phyloP scores from a whole-genome alignment of 768 basidiomycete genomes.

The Pleurotus platypus region DNA sequence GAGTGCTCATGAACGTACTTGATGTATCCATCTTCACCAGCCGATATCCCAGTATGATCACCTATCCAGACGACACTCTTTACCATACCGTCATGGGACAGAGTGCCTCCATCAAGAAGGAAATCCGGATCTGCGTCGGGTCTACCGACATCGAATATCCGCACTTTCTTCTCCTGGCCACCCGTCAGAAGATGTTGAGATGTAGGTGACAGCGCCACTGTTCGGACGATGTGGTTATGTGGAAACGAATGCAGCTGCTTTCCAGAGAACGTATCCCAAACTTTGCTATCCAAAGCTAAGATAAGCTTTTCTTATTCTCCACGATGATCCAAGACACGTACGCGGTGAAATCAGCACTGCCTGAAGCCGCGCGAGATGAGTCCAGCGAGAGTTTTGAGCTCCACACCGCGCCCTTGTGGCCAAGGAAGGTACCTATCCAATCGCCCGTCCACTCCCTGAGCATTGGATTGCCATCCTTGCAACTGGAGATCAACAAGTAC shows the following conservation, averaged over 20 bases:
- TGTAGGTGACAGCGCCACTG: conserved; percentile 79
- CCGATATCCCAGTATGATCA: conserved; percentile 82
- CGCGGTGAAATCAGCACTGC: conserved; percentile 98
- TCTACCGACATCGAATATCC: conserved; percentile 85
- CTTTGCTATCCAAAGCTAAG: conserved; percentile 54
- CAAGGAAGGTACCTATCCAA: conserved; percentile 94
- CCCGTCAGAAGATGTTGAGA: conserved; percentile 77
- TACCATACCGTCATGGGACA: conserved; percentile 85
- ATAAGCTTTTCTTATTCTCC: neutral
- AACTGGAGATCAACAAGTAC: conserved; percentile 90
- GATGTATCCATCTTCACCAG: conserved; percentile 88
- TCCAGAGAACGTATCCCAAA: conserved; percentile 95
- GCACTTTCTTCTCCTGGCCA: conserved; percentile 96
- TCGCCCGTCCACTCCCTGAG: conserved; percentile 96
- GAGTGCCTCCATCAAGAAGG: conserved; percentile 54
- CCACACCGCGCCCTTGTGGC: conserved; percentile 97
- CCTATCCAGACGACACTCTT: conserved; percentile 94
- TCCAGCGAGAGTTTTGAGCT: conserved; percentile 88
- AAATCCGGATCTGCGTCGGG: conserved; percentile 88
- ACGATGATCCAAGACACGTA: conserved; percentile 34
- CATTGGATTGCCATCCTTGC: conserved; percentile 99
- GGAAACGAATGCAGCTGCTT: conserved; percentile 90
- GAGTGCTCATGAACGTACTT: conserved; percentile 51
- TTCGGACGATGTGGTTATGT: conserved; percentile 97
- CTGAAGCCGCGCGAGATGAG: conserved; percentile 83